A percentile compares a stretch with the other conserved stretches of the same genome.
Conservation (phyloP, 257 asterid genomes). For the Plantago major region DNA sequence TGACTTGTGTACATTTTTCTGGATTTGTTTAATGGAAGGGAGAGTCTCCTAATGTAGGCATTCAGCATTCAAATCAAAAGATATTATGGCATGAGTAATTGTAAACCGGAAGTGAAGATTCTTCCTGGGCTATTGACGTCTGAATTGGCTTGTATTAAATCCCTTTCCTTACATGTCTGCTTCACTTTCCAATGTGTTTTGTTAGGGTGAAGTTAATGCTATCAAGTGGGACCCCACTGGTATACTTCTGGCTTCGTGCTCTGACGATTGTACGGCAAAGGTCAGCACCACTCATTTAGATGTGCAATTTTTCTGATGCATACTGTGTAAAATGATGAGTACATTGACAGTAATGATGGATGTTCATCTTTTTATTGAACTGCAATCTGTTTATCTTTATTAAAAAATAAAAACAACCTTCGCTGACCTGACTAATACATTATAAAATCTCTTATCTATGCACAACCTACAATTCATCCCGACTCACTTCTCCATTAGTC, state of each 20-base stretch:
- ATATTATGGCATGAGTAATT: too few relatives aligned
- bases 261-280: constrained; percentile 95
- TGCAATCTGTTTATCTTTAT: background rate
- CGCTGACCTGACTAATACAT: too few relatives aligned
- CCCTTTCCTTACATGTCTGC: constrained; percentile 8
- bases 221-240: constrained; percentile 99
- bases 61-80: too few relatives aligned
- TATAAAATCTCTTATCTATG: too few relatives aligned
- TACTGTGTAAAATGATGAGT: constrained; percentile 4
- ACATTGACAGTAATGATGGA: background rate
- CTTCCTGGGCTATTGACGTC: background rate
- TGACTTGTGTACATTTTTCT: too few relatives aligned
- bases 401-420: constrained; percentile 1
- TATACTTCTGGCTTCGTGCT: constrained; percentile 84
- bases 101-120: background rate
- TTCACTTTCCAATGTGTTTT: constrained; percentile 20
- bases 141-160: constrained; percentile 8
- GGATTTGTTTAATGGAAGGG: too few relatives aligned
- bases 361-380: background rate
- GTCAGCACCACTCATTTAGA: constrained; percentile 33
- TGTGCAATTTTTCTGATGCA: constrained; percentile 6
- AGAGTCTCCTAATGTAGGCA: too few relatives aligned
- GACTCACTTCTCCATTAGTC: too few relatives aligned
- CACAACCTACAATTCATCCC: too few relatives aligned
- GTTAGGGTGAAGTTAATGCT: constrained; percentile 92